Evolutionary conservation across 2,329 filamentous ascomycete genomes (phyloP), one percentile per base, ranked within the genome.

Genomic region (Shiraia sp.): DNA sequence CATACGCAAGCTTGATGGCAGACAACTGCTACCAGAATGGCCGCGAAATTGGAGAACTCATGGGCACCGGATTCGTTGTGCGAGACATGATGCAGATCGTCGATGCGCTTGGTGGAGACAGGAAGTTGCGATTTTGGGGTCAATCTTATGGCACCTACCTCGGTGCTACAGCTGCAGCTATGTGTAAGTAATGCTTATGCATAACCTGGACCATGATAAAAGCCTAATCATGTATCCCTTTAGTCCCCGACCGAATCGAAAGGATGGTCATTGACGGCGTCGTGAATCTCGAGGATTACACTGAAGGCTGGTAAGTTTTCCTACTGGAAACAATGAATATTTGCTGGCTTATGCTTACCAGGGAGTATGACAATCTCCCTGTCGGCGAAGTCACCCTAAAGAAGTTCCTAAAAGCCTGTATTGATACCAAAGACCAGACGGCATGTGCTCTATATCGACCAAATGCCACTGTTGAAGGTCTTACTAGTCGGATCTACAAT

Each of bases 61-160:
- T 53, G 8, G 38, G 37, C 29, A 57, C 54, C 2, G 15, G 45
- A 0, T 52, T 55, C 31, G 42, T 49, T 5, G 52, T 42, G 5
- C 47, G 52, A 19, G 54, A 57, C 27, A 46, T 54, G 46, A 23
- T 57, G 7, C 16, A 42, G 9, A 53, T 57, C n/a, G 37, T 57
- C 25, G 49, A 55, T 14, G 49, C 51, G 3, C 34, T 57, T 25
- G 49, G 43, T 6, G 52, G 53, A 23, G 49, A 53, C 9, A 32
- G 49, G 4, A 16, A 45, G 3, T 38, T 51, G 19, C 34, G 39
- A 17, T 72, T 67, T 49, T 65, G 64, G 50, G 38, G 69, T 65
- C 59, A 70, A n/a, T 75, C 71, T 1, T 77, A 75, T 40, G 73
- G 75, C 5, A 75, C 72, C 1, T 44, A 73, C 0, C 56, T 77